A percentile compares a stretch with the other conserved stretches of the same genome.
Evolutionary conservation across 108 stramenopile genomes (phyloP).

Genomic region (Skeletonema tropicum): DNA sequence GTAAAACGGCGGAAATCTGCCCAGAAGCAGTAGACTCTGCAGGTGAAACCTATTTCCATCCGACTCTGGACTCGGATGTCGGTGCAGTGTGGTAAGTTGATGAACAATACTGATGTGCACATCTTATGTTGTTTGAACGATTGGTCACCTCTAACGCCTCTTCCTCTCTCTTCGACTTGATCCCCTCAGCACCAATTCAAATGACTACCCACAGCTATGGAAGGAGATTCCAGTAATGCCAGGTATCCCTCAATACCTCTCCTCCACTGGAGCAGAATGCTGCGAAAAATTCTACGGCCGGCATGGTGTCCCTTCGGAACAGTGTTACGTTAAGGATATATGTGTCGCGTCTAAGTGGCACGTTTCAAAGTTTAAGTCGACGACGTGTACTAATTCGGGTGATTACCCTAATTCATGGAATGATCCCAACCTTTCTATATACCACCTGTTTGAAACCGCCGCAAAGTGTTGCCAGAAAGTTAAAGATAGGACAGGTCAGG

Average conservation of each 20-base stretch:
- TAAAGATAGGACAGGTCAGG: background rate
- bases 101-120: background rate
- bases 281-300: background rate
- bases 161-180: background rate
- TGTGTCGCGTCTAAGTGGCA: background rate
- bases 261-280: background rate
- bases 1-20: background rate
- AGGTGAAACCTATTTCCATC: background rate
- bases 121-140: background rate
- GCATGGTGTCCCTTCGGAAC: background rate
- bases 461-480: background rate
- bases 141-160: background rate
- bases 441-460: background rate
- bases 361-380: background rate
- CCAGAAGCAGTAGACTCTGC: background rate
- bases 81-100: background rate
- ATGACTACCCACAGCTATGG: background rate
- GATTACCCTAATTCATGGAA: background rate
- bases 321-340: background rate
- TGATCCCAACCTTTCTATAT: background rate
- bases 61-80: background rate
- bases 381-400: background rate
- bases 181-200: background rate
- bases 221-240: background rate
- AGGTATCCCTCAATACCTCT: background rate